A percentile compares a stretch with the other conserved stretches of the same genome.
These are phyloP conservation scores for Sphaerostilbella broomeana DNA, from an alignment of 2,329 filamentous ascomycete species.

Conservation along the genomic window DNA sequence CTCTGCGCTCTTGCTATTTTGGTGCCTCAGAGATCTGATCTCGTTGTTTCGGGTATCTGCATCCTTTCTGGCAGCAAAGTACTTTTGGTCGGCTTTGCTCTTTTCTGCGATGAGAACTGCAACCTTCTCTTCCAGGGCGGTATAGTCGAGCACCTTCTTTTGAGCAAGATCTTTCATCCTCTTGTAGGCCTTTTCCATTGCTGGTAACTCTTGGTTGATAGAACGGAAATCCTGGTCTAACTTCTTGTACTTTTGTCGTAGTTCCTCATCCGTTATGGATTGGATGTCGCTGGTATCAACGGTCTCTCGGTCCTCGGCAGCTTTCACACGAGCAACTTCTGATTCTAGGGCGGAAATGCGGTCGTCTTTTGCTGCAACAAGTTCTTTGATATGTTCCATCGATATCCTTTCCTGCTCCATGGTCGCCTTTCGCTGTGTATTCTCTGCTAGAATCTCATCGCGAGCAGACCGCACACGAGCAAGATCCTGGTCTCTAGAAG, in stretches of 20 bases:
- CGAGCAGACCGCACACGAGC: slow-evolving; percentile 76
- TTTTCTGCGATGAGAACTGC: slow-evolving; percentile 76
- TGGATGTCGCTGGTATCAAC: slow-evolving; percentile 43
- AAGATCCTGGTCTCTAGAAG: slow-evolving; percentile 75
- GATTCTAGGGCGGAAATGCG: slow-evolving; percentile 76
- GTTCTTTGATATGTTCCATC: slow-evolving; percentile 67
- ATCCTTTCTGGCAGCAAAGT: slow-evolving; percentile 90
- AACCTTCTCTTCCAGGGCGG: slow-evolving; percentile 70
- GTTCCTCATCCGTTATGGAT: slow-evolving; percentile 58
- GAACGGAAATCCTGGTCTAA: slow-evolving; percentile 75
- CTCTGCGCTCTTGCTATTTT: slow-evolving; percentile 86
- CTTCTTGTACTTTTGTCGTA: slow-evolving; percentile 66
- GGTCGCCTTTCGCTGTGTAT: slow-evolving; percentile 68
- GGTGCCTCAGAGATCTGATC: slow-evolving; percentile 68
- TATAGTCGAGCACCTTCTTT: slow-evolving; percentile 77
- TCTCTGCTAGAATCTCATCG: slow-evolving; percentile 80
- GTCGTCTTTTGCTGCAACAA: slow-evolving; percentile 71
- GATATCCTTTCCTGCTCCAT: slow-evolving; percentile 71
- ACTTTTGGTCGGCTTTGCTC: slow-evolving; percentile 94
- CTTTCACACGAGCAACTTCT: slow-evolving; percentile 66
- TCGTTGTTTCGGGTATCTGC: slow-evolving; percentile 81
- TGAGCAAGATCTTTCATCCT: slow-evolving; percentile 78
- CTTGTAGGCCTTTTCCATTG: slow-evolving; percentile 86
- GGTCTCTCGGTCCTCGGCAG: slow-evolving; percentile 41
- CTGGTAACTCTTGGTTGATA: slow-evolving; percentile 79